Evolutionary conservation across 2,329 filamentous ascomycete genomes (phyloP).

Genomic region (Colletotrichum eremochloae): DNA sequence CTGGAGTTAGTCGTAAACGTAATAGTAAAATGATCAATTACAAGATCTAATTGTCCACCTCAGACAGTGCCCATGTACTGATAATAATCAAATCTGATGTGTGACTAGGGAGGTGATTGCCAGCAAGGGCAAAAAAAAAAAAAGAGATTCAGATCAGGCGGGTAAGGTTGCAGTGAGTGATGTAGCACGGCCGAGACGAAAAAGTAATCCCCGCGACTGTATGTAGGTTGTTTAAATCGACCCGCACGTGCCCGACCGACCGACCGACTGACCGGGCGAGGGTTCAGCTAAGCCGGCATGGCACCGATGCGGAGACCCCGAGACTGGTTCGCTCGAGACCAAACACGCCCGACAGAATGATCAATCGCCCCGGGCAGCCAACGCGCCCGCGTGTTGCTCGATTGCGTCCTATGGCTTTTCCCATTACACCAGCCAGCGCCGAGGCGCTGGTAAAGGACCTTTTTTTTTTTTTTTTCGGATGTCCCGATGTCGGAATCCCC

Average conservation of each 20-base stretch:
- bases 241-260: not conserved
- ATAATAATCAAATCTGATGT: not conserved
- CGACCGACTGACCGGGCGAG: not conserved
- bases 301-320: constrained; percentile 24
- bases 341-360: not conserved
- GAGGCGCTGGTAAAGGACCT: not conserved
- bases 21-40: constrained; percentile 18
- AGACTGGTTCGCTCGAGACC: not conserved
- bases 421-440: not conserved
- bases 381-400: not conserved
- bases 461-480: not conserved
- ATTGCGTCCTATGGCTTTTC: not conserved
- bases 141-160: not conserved
- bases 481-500: constrained; percentile 34
- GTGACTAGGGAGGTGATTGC: not conserved
- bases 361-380: not conserved
- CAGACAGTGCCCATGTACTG: not conserved
- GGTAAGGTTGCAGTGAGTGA: not conserved
- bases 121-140: not conserved
- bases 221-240: not conserved
- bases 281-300: constrained; percentile 29
- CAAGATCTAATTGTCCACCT: not conserved
- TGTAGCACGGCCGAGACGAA: not conserved
- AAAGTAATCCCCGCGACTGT: not conserved
- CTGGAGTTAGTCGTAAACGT: constrained; percentile 19